Conservation (phyloP, 768 basidiomycete species). For the Pholiota microspora region DNA sequence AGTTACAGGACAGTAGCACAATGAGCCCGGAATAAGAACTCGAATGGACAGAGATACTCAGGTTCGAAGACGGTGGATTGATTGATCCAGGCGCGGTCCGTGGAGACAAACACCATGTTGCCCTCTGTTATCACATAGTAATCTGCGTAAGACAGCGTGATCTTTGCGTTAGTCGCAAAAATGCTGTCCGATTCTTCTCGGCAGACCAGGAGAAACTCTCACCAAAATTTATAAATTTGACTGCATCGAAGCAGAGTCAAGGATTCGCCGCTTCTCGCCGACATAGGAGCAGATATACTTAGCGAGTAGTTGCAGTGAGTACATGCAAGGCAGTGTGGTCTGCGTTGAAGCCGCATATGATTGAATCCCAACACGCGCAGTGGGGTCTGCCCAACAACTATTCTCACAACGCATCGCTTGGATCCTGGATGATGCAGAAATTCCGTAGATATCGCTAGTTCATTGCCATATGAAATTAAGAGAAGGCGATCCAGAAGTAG, state of each 20-base stretch:
- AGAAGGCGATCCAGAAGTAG: not conserved
- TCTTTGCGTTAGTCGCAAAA: not conserved
- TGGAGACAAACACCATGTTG: too few species aligned
- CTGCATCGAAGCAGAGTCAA: not conserved
- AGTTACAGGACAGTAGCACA: not conserved
- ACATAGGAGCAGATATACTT: not conserved
- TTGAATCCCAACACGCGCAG: not conserved
- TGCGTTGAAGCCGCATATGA: not conserved
- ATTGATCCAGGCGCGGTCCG: too few species aligned
- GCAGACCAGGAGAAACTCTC: not conserved
- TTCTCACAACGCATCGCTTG: not conserved
- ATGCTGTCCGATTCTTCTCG: not conserved
- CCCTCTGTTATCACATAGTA: too few species aligned
- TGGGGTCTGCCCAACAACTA: not conserved
- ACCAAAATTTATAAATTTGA: not conserved
- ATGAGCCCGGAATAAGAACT: not conserved
- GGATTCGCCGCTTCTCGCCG: not conserved
- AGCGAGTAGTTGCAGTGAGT: not conserved
- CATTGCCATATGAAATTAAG: not conserved
- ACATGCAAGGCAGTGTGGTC: not conserved
- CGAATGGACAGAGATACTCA: not conserved
- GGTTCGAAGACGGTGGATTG: not conserved
- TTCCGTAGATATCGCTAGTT: not conserved
- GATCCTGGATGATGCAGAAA: not conserved
- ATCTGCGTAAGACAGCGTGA: too few species aligned